Base-by-base conservation (phyloP, 257 asterid genomes). In the Thymus mandschuricus region DNA sequence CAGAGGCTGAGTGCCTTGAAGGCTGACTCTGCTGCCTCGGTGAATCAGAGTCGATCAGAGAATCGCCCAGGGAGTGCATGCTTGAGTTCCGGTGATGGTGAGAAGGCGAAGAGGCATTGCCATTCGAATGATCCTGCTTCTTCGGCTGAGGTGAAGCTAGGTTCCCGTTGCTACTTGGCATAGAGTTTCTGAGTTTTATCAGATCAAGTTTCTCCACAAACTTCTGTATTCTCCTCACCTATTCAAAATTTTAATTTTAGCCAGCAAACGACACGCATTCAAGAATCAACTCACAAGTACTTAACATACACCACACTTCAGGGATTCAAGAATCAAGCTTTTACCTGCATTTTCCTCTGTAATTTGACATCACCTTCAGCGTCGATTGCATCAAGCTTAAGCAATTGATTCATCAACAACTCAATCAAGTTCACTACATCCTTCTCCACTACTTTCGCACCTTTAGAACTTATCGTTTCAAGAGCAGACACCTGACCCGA, bases 271-370 rank as follows among this genome's bases (percentile, higher is more conserved):
- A 56, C 41, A 57, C 43, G 41, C 29, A 7, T 33, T 31, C 21
- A 48, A 40, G 31, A 43, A 40, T 9, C 33, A 34, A 43, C 11
- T 28, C 2, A 15, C 27, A 51, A 13, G 29, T 1, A 11, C 1
- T 21, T 45, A 2, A 69, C 33, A n/a, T 5, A 28, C 30, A 57
- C 13, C 10, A 58, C 63, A 30, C 27, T 21, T 6, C 27, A 64
- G 27, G 66, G 13, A 43, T 13, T 70, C 52, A 51, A 67, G 60
- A 66, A 41, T 3, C 41, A 27, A 30, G 12, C 40, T 34, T 30
- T 4, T 52, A 93, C 98, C 97, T 89, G 98, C 86, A 87, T 78
- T 84, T 87, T 89, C 75, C 89, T 91, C 81, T 88, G 96, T 75
- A 84, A 68, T 78, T 91, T 86, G 78, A 86, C 87, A 79, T 89